Evolutionary conservation across 163 green algal genomes (phyloP), one percentile per base, ranked within the genome.

Genomic region (Coccomyxa subellipsoidea): DNA sequence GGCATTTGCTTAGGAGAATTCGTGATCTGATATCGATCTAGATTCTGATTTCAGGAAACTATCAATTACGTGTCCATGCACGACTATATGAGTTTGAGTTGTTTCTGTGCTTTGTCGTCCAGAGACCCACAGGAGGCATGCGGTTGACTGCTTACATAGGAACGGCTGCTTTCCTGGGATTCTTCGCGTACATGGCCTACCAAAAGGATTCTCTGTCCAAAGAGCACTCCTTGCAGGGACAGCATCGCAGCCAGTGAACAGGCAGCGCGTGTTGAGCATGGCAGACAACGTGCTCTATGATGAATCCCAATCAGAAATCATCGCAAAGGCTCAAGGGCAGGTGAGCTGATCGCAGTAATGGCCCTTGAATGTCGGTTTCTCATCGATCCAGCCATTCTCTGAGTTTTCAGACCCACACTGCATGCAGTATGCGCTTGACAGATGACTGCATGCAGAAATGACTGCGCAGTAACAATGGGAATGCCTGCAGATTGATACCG

Each of bases 101-200:
- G n/a, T 38, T 4, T 66, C 66, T 35, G 6, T 76, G 31, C 32
- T 21, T 77, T 39, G 27, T 77, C n/a, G 31, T 69, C 54, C 59
- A 82, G 78, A 36, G 35, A 27, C 78, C 78, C 18, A 82, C 78
- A 53, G 36, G 32, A 6, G 35, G 59, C 35, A 82, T 82, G 78
- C 59, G 38, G 7, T 12, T 82, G 59, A 21, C 69, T 29, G 77
- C 78, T 23, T 36, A 77, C n/a, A 54, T 76, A 9, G 78, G 78
- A 5, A 54, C 59, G 10, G 78, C 47, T 29, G 35, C 72, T 10
- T 82, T 82, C 25, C n/a, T 69, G 4, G 78, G 78, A 38, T 66
- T 82, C 35, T 35, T 82, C 10, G 54, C 47, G 0, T 69, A 82
- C 78, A 77, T 82, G 47, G 31, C 27, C 21, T 69, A 59, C 23